phyloP scores from a whole-genome alignment of 1,284 basidiomycete genomes.

The Microbotryomycetes sp. region DNA sequence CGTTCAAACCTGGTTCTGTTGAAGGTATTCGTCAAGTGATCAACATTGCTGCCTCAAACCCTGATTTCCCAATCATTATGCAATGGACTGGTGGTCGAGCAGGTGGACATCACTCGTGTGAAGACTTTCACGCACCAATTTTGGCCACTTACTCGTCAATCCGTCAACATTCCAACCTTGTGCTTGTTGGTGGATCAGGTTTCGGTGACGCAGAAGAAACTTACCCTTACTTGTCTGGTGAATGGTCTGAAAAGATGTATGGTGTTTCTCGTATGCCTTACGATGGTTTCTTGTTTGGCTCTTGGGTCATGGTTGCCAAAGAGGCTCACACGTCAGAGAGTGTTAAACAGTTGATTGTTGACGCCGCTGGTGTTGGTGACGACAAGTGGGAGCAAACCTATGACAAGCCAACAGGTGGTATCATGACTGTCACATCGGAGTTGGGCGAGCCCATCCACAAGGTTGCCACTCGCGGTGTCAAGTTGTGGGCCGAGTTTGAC shows the following conservation, averaged over 20 bases:
- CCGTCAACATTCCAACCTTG: slow-evolving; percentile 80
- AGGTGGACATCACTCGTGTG: slow-evolving; percentile 97
- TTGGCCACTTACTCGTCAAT: slow-evolving; percentile 84
- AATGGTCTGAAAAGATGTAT: slow-evolving; percentile 80
- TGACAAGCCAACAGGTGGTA: slow-evolving; percentile 85
- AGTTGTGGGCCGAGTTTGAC: slow-evolving; percentile 98
- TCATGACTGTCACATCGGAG: slow-evolving; percentile 94
- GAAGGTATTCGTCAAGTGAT: slow-evolving; percentile 96
- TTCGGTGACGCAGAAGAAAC: slow-evolving; percentile 93
- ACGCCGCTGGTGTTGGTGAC: slow-evolving; percentile 87
- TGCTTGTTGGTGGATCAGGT: slow-evolving; percentile 90
- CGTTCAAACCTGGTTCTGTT: slow-evolving; percentile 95
- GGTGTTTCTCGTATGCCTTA: slow-evolving; percentile 95
- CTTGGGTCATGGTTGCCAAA: slow-evolving; percentile 96
- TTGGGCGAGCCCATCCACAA: slow-evolving; percentile 99
- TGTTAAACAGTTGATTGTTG: slow-evolving; percentile 95
- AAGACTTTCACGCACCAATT: slow-evolving; percentile 97
- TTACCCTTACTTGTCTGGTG: slow-evolving; percentile 94
- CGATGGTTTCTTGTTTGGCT: slow-evolving; percentile 93
- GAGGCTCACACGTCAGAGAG: slow-evolving; percentile 90
- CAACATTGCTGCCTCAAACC: slow-evolving; percentile 89
- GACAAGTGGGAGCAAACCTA: slow-evolving; percentile 93
- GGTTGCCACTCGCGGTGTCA: slow-evolving; percentile 91
- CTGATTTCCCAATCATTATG: slow-evolving; percentile 94
- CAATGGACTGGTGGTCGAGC: slow-evolving; percentile 99